Evolutionary conservation across 371 early-diverging fungal genomes (phyloP), one percentile per base, ranked within the genome.

Genomic region (Dipsacomyces acuminosporus): DNA sequence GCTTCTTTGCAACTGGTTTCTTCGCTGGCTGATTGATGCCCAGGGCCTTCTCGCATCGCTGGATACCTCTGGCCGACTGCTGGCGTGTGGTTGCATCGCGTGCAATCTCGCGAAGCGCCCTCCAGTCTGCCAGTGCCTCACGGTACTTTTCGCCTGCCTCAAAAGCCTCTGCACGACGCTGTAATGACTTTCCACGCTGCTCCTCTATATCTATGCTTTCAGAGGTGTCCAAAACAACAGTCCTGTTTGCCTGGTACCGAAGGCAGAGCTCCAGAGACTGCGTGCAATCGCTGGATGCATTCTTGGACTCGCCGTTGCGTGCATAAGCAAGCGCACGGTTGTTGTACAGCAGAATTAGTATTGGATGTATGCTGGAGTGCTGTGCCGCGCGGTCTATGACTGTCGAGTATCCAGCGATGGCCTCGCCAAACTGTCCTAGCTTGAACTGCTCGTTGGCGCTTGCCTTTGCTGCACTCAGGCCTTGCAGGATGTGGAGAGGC

Each of bases 311-410:
- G 18, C 94, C 94, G n/a, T 77, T 87, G 74, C 96, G 94, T 35
- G 90, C 70, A 4, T 82, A 69, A 0, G 89, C 81, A 0, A 88
- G 83, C 0, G 96, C 93, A n/a, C 94, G 86, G 73, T 96, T 96
- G 73, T 93, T 94, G 65, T 72, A 78, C 15, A 92, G 47, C 5
- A 86, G 75, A n/a, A 84, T 57, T 20, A 80, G 72, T 3, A 80
- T 49, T 53, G 92, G 93, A 18, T 79, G 77, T 5, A 59, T 25
- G 4, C 83, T 83, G 2, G 87, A 61, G 14, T 64, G 52, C 26
- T 67, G 48, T 9, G 22, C 18, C 7, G 58, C 48, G 11, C 41
- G 48, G 21, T 17, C 50, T 11, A 94, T 79, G 0, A 94, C 92
- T 13, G 60, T 62, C 0, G 82, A 79, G 72, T 97, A 97, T 13